Conservation (phyloP, 495 filamentous ascomycete species). For the Aspergillus steynii region DNA sequence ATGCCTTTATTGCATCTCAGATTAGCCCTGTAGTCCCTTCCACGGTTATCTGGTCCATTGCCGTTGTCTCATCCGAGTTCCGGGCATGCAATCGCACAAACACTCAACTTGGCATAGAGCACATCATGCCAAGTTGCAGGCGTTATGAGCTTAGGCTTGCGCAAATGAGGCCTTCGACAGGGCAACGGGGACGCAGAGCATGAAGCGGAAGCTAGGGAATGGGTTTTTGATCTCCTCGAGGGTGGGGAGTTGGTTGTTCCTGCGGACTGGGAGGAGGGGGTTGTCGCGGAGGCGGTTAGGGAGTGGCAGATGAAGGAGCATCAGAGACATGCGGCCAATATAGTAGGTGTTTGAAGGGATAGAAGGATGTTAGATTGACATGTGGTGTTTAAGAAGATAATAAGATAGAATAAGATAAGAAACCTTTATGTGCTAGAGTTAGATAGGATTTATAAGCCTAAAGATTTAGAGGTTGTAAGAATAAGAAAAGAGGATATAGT, state of each 20-base stretch:
- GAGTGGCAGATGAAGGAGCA: constrained; percentile 47
- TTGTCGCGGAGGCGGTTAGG: constrained; percentile 46
- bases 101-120: no score
- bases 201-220: constrained; percentile 30
- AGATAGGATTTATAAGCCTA: constrained; percentile 37
- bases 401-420: constrained; percentile 14
- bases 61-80: no score
- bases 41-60: no score
- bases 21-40: no score
- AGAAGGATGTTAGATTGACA: constrained; percentile 41
- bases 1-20: no score
- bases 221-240: constrained; percentile 37
- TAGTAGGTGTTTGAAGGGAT: constrained; percentile 44
- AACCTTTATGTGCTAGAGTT: constrained; percentile 37
- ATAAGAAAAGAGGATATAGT: constrained; percentile 29
- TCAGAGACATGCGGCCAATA: constrained; percentile 40
- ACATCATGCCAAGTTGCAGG: no score
- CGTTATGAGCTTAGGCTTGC: no score
- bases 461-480: constrained; percentile 33
- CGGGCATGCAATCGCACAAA: no score
- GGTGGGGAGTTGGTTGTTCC: constrained; percentile 39
- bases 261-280: constrained; percentile 43
- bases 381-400: constrained; percentile 34
- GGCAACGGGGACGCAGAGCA: constrained; percentile 24
- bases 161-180: no score